Base-by-base conservation (phyloP, 2,329 filamentous ascomycete genomes). In the Botryosphaeria dothidea region DNA sequence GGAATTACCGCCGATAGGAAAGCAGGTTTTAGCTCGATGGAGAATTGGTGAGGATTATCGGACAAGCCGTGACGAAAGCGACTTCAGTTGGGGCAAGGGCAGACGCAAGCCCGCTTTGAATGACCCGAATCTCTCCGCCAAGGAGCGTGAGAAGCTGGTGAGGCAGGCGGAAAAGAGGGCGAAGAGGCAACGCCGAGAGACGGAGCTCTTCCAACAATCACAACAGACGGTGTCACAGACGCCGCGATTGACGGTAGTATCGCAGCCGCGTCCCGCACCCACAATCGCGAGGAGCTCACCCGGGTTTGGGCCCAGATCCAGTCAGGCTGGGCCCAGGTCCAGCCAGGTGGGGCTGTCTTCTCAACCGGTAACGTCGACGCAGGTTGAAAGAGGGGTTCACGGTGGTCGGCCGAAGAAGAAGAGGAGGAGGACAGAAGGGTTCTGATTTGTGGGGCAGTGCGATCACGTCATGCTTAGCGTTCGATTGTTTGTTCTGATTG, bases 1-100 rank as follows among this genome's bases (percentile, higher is more conserved):
- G 0, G 45, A 69, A 0, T 68, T 80, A 0, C 71, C 76, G 0
- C 71, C 73, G 15, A 72, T 69, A 17, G 70, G 81, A 4, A 70
- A 68, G 23, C 73, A 75, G 45, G 67, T 82, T 17, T 72, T 82
- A 5, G 69, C 73, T 34, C 81, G 82, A 64, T 83, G 81, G 81
- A 67, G 71, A 8, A 43, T 71, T 1, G 79, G 77, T 25, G 65
- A 68, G 3, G 75, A 81, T 58, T 79, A 78, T 1, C 31, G 29
- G 34, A 31, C 34, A 25, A 31, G 23, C 11, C 31, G 34, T 15
- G 52, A 56, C 21, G 52, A 56, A 25, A 27, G 13, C 4, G 21
- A 56, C 21, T 38, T 9, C 17, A 34, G 9, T 19, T 36, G 8
- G 8, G 31, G 29, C 29, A 67, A 60, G 66, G 11, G 70, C 71